Evolutionary conservation across 2,329 filamentous ascomycete species (phyloP), one percentile per base, ranked within the genome.

Genomic region (Teratosphaeriaceae sp.): DNA sequence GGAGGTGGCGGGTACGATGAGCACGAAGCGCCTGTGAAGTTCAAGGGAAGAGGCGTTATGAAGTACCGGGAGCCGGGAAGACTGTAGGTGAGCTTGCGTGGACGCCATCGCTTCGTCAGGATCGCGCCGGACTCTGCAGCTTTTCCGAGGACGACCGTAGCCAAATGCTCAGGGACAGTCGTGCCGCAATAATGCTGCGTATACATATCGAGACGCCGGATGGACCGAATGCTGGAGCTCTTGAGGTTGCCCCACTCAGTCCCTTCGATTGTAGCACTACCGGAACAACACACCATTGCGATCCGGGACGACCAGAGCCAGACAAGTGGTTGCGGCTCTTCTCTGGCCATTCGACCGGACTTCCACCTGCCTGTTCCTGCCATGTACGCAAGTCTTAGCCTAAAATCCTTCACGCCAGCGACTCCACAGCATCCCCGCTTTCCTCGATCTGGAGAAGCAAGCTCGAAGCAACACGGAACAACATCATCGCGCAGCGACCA

Each of bases 41-140:
- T 64, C 53, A 66, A 67, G 44, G 65, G 64, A n/a, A 44, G 65
- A 33, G 65, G 65, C 15, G 57, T 58, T 24, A 67, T 67, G 64
- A 51, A 50, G 29, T 51, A 49, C 27, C 37, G 41, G 8, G 48
- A 48, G 37, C 45, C 48, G n/a, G 45, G 43, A 3, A 18, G 45
- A 22, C 22, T 43, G 21, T 47, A 46, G 22, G 20, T 11, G n/a
- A n/a, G n/a, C n/a, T n/a, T n/a, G n/a, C n/a, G n/a, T 18, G n/a
- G 41, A n/a, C 18, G n/a, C n/a, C n/a, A n/a, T n/a, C n/a, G n/a
- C n/a, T n/a, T n/a, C n/a, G n/a, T n/a, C n/a, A n/a, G n/a, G n/a
- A n/a, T n/a, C n/a, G n/a, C n/a, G n/a, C n/a, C n/a, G n/a, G n/a
- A n/a, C n/a, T n/a, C n/a, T n/a, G n/a, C n/a, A n/a, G n/a, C n/a